Conservation (phyloP, 2,329 filamentous ascomycete species). For the Penicillium sp. region DNA sequence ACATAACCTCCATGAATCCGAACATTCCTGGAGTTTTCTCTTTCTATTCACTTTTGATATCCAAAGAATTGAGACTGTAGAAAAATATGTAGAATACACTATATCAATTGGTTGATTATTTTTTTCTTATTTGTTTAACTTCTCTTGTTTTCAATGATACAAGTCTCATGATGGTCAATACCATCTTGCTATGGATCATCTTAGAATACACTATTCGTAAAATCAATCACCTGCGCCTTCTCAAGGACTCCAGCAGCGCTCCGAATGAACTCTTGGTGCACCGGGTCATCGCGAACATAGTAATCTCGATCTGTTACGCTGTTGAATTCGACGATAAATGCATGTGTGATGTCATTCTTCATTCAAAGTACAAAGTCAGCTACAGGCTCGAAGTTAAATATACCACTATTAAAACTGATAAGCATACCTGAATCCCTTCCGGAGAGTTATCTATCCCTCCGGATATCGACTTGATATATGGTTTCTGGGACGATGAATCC, state of each 20-base stretch:
- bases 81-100: too few species aligned
- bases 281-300: slow-evolving; percentile 60
- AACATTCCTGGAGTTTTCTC: too few species aligned
- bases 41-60: too few species aligned
- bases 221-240: slow-evolving; percentile 37
- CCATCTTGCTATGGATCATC: too few species aligned
- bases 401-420: background rate
- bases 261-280: slow-evolving; percentile 56
- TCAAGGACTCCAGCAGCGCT: slow-evolving; percentile 30
- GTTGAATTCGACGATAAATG: slow-evolving; percentile 63
- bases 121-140: too few species aligned
- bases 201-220: slow-evolving; percentile 21
- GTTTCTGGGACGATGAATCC: slow-evolving; percentile 52
- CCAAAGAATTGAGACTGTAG: too few species aligned
- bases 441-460: slow-evolving; percentile 59
- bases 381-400: background rate
- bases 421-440: slow-evolving; percentile 54
- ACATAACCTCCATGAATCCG: too few species aligned
- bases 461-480: slow-evolving; percentile 55
- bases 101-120: too few species aligned
- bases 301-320: slow-evolving; percentile 60
- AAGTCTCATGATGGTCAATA: too few species aligned
- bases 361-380: slow-evolving; percentile 1
- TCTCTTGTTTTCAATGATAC: too few species aligned
- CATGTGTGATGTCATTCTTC: slow-evolving; percentile 60